Evolutionary conservation across 371 early-diverging fungal genomes (phyloP).

Genomic region (Zopfochytrium polystomum): DNA sequence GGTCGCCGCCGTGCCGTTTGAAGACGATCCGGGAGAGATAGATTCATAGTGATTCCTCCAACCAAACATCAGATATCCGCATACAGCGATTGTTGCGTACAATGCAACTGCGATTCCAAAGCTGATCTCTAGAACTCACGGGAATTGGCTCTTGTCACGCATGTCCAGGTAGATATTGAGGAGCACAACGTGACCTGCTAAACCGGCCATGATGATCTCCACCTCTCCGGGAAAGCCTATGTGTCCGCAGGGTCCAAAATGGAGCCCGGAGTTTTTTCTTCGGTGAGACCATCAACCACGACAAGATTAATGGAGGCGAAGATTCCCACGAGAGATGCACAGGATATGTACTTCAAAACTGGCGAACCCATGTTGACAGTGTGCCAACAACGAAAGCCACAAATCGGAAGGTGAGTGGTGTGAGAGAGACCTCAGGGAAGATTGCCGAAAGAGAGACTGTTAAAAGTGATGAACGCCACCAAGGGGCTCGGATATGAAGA

Average conservation of each 20-base stretch:
- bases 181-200: no score
- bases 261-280: slow-evolving; percentile 52
- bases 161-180: no score
- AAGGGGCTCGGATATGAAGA: slow-evolving; percentile 67
- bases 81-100: slow-evolving; percentile 51
- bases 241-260: slow-evolving; percentile 56
- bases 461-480: slow-evolving; percentile 53
- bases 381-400: slow-evolving; percentile 24
- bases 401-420: slow-evolving; percentile 37
- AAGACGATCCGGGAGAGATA: slow-evolving; percentile 52
- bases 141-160: no score
- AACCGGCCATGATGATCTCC: no score
- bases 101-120: slow-evolving; percentile 47
- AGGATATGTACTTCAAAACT: slow-evolving; percentile 31
- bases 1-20: no score
- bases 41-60: slow-evolving; percentile 19
- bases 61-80: slow-evolving; percentile 79
- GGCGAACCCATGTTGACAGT: slow-evolving; percentile 36
- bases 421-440: slow-evolving; percentile 34
- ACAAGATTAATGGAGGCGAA: slow-evolving; percentile 38
- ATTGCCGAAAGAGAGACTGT: slow-evolving; percentile 54
- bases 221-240: slow-evolving; percentile 36
- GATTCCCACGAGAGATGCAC: slow-evolving; percentile 42
- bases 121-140: slow-evolving; percentile 52
- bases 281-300: slow-evolving; percentile 40